Base-by-base conservation (phyloP, 2,329 filamentous ascomycete genomes). In the Alternaria tenuissima region DNA sequence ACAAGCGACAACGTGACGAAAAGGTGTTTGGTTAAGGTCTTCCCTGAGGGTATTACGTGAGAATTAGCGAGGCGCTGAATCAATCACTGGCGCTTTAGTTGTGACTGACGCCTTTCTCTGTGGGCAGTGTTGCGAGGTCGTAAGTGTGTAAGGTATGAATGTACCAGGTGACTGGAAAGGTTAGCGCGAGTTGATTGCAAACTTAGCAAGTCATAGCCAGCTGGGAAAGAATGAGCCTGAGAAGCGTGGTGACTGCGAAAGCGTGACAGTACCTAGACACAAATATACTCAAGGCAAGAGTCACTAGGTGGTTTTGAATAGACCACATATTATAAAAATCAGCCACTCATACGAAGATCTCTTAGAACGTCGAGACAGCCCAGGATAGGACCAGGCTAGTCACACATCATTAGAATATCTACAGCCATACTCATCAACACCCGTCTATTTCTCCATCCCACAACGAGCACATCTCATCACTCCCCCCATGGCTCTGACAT, bases 321-420 rank as follows among this genome's bases (percentile, higher is more conserved):
- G 16, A 41, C 1, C 22, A 52, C 22, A 41, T 22, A 38, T 52
- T 6, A 14, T 36, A 16, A 20, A 26, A 18, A 41, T 26, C 12
- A 41, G 24, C 16, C 32, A 26, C 3, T 34, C 20, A 38, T 12
- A 49, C 20, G 1, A 20, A 22, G 3, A 24, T 38, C 7, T 38
- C 20, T 12, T 30, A 18, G 3, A 53, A 30, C 38, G 51, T 34
- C 9, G 26, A 53, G 30, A 28, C 38, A 18, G 51, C 51, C 49
- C 14, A 30, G 14, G 38, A 32, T 26, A 43, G 11, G 18, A 30
- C 46, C 30, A 49, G 46, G 51, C 26, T 24, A 53, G 51, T 26
- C 51, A 53, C 51, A 53, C 38, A 53, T 43, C 24, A 53, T 53
- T 53, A 53, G 43, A 53, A 53, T 53, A 53, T 53, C 51, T 53